phyloP scores from a whole-genome alignment of 148 eudicot genomes.

The Rhododendron simsii region DNA sequence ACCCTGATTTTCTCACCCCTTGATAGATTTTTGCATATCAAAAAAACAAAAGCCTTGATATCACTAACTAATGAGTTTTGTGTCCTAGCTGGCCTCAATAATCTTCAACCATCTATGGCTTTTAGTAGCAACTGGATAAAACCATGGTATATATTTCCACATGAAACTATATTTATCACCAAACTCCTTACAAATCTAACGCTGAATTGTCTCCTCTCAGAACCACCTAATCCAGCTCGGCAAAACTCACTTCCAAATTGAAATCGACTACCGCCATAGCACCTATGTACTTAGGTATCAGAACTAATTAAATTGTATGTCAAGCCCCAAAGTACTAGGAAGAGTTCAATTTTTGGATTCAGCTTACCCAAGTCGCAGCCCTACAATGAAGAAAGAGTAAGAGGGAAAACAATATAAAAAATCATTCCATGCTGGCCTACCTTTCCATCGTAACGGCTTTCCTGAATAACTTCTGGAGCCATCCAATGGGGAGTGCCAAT shows the following conservation, averaged over 20 bases:
- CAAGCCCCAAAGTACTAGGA: neutral
- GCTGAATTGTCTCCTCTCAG: neutral
- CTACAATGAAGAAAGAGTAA: neutral
- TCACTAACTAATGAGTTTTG: neutral
- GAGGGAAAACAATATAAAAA: neutral
- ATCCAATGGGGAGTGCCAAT: conserved; percentile 99
- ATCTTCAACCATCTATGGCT: neutral
- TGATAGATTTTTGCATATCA: neutral
- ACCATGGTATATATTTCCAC: neutral
- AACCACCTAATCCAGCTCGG: neutral
- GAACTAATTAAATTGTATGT: neutral
- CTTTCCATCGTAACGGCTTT: conserved; percentile 99
- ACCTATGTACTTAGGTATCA: neutral
- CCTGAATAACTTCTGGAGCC: conserved; percentile 99
- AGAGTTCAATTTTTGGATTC: neutral
- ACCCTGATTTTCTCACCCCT: neutral
- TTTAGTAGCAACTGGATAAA: neutral
- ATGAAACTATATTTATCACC: neutral
- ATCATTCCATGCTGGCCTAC: conserved; percentile 28
- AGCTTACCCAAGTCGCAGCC: neutral
- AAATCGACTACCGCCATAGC: neutral
- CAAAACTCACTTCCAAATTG: neutral
- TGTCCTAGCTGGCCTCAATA: neutral
- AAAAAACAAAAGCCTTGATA: neutral
- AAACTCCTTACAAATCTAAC: neutral